A percentile compares a stretch with the other conserved stretches of the same genome.
Conservation (phyloP, 139 green algal species). For the Protoeuglena noctilucae region DNA sequence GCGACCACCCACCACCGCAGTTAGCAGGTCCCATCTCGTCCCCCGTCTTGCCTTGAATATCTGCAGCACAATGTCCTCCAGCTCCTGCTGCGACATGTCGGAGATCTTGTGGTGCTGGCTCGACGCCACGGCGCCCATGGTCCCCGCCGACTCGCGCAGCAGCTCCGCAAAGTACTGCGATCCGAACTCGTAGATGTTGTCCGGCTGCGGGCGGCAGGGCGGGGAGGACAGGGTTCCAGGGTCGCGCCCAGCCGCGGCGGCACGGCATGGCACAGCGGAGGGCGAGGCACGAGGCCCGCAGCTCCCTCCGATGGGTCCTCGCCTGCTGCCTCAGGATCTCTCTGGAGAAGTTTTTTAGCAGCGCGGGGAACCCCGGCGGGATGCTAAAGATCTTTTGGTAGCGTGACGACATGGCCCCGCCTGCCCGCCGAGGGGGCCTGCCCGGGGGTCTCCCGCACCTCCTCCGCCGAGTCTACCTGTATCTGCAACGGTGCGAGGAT, state of each 20-base stretch:
- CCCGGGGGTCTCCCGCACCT: too few species aligned
- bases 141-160: not conserved
- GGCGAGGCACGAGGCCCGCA: not conserved
- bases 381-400: constrained; percentile 52
- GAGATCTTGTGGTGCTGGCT: not conserved
- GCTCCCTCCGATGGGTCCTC: not conserved
- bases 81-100: constrained; percentile 9
- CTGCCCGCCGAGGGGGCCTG: too few species aligned
- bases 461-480: too few species aligned
- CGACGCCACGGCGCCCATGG: not conserved
- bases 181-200: constrained; percentile 54
- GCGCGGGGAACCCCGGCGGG: constrained; percentile 30
- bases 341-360: constrained; percentile 47
- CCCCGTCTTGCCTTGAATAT: not conserved
- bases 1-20: too few species aligned
- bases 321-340: constrained; percentile 40
- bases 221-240: too few species aligned
- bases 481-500: too few species aligned
- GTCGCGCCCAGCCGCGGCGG: too few species aligned
- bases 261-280: not conserved
- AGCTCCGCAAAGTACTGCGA: constrained; percentile 41
- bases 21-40: not conserved
- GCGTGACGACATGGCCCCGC: constrained; percentile 36
- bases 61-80: constrained; percentile 8
- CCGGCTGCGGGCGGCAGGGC: constrained; percentile 24